phyloP scores from a whole-genome alignment of 768 basidiomycete species.

The Mycena olivaceomarginata region DNA sequence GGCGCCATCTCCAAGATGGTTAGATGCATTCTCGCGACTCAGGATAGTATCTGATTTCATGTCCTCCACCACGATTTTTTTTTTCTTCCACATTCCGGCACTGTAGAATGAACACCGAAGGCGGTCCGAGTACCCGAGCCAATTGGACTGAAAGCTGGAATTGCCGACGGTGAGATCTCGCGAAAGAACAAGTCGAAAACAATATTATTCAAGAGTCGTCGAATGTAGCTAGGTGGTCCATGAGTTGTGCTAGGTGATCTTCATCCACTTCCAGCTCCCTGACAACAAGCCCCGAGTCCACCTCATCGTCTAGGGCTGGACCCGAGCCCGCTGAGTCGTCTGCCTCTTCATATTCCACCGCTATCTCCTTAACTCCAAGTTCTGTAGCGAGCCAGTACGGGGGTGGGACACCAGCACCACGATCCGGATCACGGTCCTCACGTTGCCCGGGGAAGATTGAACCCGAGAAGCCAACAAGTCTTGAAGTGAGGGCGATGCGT shows the following conservation, averaged over 20 bases:
- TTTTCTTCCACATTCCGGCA: background rate
- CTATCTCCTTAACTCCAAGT: background rate
- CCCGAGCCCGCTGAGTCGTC: background rate
- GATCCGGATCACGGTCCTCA: background rate
- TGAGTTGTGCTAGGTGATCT: conserved; percentile 11
- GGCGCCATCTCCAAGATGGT: too few relatives aligned
- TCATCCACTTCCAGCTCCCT: conserved; percentile 6
- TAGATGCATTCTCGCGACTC: background rate
- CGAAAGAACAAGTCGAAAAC: background rate
- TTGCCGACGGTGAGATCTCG: background rate
- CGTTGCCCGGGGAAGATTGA: conserved; percentile 12
- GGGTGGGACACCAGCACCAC: conserved; percentile 2
- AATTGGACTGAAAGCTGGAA: background rate
- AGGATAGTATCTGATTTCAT: background rate
- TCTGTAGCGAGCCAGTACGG: conserved; percentile 8
- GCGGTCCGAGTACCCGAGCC: conserved; percentile 6
- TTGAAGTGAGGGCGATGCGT: background rate
- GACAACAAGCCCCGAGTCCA: background rate
- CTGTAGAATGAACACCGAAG: conserved; percentile 1
- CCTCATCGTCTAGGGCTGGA: background rate
- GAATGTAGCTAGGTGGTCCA: conserved; percentile 13
- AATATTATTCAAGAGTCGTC: conserved; percentile 1
- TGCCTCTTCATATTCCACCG: conserved; percentile 8
- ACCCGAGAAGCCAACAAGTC: conserved; percentile 11
- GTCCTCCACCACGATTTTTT: background rate